A percentile compares a stretch with the other conserved stretches of the same genome.
phyloP scores from a whole-genome alignment of 192 early-diverging fungal genomes.

The Martensiomyces pterosporus region DNA sequence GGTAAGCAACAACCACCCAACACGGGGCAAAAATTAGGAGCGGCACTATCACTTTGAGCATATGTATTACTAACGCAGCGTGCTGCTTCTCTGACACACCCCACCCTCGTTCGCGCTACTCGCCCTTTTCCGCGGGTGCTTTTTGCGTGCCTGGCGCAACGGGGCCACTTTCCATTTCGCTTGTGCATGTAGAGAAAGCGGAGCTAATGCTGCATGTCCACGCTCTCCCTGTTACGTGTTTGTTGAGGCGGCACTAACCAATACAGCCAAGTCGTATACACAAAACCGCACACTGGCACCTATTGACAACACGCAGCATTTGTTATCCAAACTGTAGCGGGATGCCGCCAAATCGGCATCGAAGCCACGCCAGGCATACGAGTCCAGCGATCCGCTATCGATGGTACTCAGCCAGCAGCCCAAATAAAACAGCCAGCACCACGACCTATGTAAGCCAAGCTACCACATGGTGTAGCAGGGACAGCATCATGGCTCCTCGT shows the following conservation, averaged over 20 bases:
- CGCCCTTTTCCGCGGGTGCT: no score
- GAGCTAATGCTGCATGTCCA: not conserved
- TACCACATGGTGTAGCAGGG: no score
- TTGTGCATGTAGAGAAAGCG: not conserved
- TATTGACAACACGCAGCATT: no score
- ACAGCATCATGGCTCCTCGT: no score
- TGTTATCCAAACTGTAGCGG: no score
- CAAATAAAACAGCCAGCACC: not conserved
- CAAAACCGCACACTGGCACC: not conserved
- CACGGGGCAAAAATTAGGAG: not conserved
- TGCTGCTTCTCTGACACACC: not conserved
- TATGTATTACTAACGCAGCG: not conserved
- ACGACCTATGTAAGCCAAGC: no score
- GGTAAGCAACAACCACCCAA: conserved; percentile 3
- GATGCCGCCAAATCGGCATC: not conserved
- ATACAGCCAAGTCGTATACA: not conserved
- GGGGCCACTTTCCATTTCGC: no score
- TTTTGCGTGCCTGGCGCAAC: no score
- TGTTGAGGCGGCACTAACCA: no score
- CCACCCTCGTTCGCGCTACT: no score
- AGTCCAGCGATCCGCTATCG: conserved; percentile 19
- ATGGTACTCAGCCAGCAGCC: conserved; percentile 7
- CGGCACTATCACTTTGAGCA: not conserved
- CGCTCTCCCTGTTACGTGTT: no score
- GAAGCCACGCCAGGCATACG: conserved; percentile 1